Evolutionary conservation across 306 rosid genomes (phyloP).

Genomic region (Dicorynia guianensis): DNA sequence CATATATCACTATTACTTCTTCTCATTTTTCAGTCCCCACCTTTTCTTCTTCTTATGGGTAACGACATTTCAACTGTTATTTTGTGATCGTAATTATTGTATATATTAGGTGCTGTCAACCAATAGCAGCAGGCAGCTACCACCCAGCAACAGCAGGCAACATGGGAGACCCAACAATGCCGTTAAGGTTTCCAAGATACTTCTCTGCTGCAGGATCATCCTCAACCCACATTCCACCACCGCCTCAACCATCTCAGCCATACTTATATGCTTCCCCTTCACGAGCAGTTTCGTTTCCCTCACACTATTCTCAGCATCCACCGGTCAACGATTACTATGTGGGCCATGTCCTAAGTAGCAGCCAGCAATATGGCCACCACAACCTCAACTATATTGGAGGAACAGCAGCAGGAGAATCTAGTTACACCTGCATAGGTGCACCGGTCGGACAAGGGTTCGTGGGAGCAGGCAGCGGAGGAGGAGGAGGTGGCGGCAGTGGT

Average conservation of each 20-base stretch:
- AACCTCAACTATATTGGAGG: constrained; percentile 42
- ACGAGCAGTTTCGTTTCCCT: constrained; percentile 50
- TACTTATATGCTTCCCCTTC: constrained; percentile 68
- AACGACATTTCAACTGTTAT: no score
- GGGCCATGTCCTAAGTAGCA: constrained; percentile 66
- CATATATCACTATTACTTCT: background rate
- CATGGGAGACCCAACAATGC: constrained; percentile 67
- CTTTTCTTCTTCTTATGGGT: background rate
- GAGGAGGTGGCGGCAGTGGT: constrained; percentile 11
- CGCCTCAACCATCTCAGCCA: constrained; percentile 51
- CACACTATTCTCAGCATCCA: constrained; percentile 59
- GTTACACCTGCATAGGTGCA: constrained; percentile 87
- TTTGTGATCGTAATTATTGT: background rate
- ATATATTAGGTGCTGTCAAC: constrained; percentile 72
- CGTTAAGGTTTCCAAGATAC: constrained; percentile 81
- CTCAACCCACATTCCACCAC: constrained; percentile 52
- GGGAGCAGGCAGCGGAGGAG: background rate
- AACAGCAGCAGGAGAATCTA: constrained; percentile 19
- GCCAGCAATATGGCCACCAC: constrained; percentile 46
- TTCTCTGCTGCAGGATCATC: constrained; percentile 61
- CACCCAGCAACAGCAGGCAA: constrained; percentile 45
- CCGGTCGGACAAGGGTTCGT: constrained; percentile 71
- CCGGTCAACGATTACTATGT: constrained; percentile 65
- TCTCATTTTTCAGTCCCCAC: background rate
- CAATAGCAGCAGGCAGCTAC: constrained; percentile 60